phyloP scores from a whole-genome alignment of 129 eudicot species.

The Kitagawia praeruptora region DNA sequence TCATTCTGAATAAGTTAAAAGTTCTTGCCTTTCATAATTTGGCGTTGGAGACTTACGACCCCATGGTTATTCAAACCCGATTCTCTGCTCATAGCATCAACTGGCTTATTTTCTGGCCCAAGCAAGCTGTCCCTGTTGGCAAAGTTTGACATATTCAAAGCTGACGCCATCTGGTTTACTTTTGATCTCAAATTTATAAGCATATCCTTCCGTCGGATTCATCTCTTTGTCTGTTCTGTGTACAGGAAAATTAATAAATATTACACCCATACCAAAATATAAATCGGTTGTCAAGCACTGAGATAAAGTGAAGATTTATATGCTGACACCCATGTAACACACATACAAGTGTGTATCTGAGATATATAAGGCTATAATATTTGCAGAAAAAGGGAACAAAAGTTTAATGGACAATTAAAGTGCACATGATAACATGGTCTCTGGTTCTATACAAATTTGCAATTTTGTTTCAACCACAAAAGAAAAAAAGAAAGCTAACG shows the following conservation, averaged over 20 bases:
- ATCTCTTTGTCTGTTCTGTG: constrained; percentile 86
- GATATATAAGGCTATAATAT: neutral
- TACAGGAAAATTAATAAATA: constrained; percentile 9
- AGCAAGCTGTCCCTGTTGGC: constrained; percentile 90
- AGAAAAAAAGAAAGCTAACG: no score
- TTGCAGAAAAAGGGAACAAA: neutral
- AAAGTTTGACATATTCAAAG: constrained; percentile 92
- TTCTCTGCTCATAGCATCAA: constrained; percentile 83
- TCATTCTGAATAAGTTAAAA: neutral
- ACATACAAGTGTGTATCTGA: neutral
- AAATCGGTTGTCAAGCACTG: neutral
- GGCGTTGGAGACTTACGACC: constrained; percentile 75
- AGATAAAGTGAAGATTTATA: neutral
- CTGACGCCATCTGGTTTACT: constrained; percentile 80
- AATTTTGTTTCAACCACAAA: no score
- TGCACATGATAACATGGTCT: no score
- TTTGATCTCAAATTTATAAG: constrained; percentile 73
- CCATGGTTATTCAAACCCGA: constrained; percentile 72
- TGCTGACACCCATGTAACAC: neutral
- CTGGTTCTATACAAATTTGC: no score
- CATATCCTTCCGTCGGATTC: constrained; percentile 83
- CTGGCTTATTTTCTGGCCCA: constrained; percentile 89
- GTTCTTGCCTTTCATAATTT: constrained; percentile 82
- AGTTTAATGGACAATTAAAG: no score
- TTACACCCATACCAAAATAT: neutral